phyloP scores from a whole-genome alignment of 2,329 filamentous ascomycete genomes.

The Knoxdaviesia proteae region DNA sequence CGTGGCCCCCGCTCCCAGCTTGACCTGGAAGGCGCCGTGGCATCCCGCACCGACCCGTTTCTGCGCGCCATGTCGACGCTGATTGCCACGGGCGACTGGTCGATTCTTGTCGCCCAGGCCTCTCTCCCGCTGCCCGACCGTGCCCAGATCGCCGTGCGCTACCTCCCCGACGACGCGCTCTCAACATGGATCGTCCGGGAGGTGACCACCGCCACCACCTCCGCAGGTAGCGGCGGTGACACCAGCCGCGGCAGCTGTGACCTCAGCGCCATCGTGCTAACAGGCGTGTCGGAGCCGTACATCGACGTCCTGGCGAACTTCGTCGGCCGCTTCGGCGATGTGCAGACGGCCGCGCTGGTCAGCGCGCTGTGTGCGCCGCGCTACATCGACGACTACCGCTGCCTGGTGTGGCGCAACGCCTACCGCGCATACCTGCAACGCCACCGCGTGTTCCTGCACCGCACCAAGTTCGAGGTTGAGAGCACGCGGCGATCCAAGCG shows the following conservation, averaged over 20 bases:
- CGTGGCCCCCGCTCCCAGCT: conserved; percentile 22
- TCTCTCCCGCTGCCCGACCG: conserved; percentile 58
- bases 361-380: conserved; percentile 53
- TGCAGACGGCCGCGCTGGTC: conserved; percentile 59
- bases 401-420: conserved; percentile 48
- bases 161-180: conserved; percentile 40
- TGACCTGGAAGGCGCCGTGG: conserved; percentile 36
- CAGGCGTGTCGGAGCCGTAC: conserved; percentile 50
- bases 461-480: conserved; percentile 59
- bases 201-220: conserved; percentile 33
- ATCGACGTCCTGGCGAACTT: conserved; percentile 61
- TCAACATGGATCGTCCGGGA: conserved; percentile 48
- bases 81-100: conserved; percentile 60
- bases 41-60: conserved; percentile 53
- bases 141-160: conserved; percentile 49
- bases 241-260: conserved; percentile 16
- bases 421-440: conserved; percentile 54
- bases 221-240: conserved; percentile 21
- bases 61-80: conserved; percentile 60
- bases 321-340: conserved; percentile 53
- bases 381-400: conserved; percentile 60
- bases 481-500: conserved; percentile 50
- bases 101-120: conserved; percentile 47
- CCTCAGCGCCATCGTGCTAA: conserved; percentile 57
- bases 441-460: conserved; percentile 53